Base-by-base conservation (phyloP, 129 eudicot genomes). In the Apium graveolens region DNA sequence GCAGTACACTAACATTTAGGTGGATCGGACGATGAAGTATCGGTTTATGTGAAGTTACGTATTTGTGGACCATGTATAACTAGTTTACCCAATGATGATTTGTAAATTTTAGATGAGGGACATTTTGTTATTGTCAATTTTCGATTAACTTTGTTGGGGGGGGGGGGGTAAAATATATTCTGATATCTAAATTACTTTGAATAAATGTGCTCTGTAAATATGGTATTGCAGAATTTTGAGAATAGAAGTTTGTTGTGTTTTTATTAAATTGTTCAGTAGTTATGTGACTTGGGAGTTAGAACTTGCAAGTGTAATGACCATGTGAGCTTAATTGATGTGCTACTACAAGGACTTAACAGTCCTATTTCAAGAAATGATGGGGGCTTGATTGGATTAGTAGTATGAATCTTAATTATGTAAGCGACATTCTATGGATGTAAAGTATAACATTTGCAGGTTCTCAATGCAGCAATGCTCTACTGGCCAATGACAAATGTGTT, bases 401-500 rank as follows among this genome's bases (percentile, higher is more conserved):
- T 72, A 11, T 39, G 16, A 73, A 12, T 27, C n/a, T 73, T 5
- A 41, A 49, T 37, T 21, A 7, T 62, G 69, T 43, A 62, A 0
- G 6, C 3, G 2, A 9, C 49, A 70, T 69, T 71, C 70, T 76
- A 73, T 69, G 49, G 73, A 21, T 77, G 37, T 78, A 32, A 76
- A 76, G 63, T 71, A 63, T 78, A 78, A 78, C 72, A 75, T 70
- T 74, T 55, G 32, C 93, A 95, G 99, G 97, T 95, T 88, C 95
- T 90, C 75, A 95, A 95, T 87, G 99, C 99, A 79, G 97, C 99
- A 82, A 92, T 90, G 94, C 93, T 95, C 49, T 92, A 95, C 77
- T 95, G 98, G 98, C 98, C 97, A 57, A 88, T 91, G 87, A 86
- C 89, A 38, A 95, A 95, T 83, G 93, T 90, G 4, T 76, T 95